Evolutionary conservation across 495 filamentous ascomycete species (phyloP), one percentile per base, ranked within the genome.

Genomic region (Aspergillus egyptiacus): DNA sequence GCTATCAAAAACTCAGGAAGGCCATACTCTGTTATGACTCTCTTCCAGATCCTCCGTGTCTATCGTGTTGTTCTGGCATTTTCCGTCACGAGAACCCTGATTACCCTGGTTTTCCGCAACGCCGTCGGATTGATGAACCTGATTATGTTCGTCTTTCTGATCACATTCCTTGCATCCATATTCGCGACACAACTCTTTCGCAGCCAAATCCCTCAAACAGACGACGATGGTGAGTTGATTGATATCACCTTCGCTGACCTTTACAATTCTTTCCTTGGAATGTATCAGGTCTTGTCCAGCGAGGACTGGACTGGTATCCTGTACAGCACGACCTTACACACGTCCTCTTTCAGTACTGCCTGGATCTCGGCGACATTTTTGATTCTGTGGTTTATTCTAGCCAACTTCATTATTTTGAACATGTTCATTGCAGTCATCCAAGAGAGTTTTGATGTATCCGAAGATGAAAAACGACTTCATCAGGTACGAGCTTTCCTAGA

Each of bases 341-440:
- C 87, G 2, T 71, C 63, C 5, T 30, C 54, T 0, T 79, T 71
- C 48, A 73, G 77, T 33, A 91, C 87, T 6, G 77, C 85, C n/a
- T 99, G 94, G 94, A 89, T 96, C 37, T 89, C 87, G 10, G 91
- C 94, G 30, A 77, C 86, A 3, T 99, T 99, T 61, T 76, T 97
- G 57, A 85, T 95, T 43, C 70, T 89, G 50, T 99, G 93, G 93
- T 96, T 95, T 63, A 91, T 96, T 53, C 77, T 99, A 15, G 79
- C 87, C 20, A 94, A 89, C 59, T 96, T 97, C 62, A 96, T 99
- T 70, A 79, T 97, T 36, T 72, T 99, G 73, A 99, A 96, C 62
- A 99, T 99, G 93, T 99, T 99, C 70, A 99, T 99, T 86, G 93
- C 93, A 70, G 93, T 99, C 69, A 96, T 99, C 50, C 93, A 99